Conservation (phyloP, 2,329 filamentous ascomycete species). For the Clarireedia homoeocarpa region DNA sequence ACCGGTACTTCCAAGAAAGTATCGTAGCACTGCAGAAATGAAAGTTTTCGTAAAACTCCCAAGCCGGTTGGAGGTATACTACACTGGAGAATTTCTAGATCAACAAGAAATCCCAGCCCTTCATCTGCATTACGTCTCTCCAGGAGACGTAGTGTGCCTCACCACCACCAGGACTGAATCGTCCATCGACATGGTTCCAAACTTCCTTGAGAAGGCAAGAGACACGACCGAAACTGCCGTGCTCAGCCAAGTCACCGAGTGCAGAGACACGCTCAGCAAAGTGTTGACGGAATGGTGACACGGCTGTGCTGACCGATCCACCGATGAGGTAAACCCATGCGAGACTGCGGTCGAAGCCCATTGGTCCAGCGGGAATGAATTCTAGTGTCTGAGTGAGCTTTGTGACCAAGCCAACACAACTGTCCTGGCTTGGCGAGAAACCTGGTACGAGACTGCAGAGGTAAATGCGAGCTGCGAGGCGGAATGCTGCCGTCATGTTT, state of each 20-base stretch:
- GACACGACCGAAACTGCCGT: conserved; percentile 82
- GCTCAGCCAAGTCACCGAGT: conserved; percentile 68
- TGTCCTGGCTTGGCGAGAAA: conserved; percentile 66
- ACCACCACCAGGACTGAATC: conserved; percentile 30
- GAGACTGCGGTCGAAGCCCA: conserved; percentile 82
- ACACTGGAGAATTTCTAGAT: conserved; percentile 47
- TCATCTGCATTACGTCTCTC: conserved; percentile 87
- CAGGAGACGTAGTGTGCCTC: conserved; percentile 72
- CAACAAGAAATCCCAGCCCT: conserved; percentile 87
- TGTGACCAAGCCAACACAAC: conserved; percentile 68
- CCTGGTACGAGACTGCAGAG: conserved; percentile 92
- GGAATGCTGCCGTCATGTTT: conserved; percentile 88
- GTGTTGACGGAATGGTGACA: conserved; percentile 68
- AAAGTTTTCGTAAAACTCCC: conserved; percentile 13
- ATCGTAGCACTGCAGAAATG: conserved; percentile 6
- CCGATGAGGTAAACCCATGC: conserved; percentile 90
- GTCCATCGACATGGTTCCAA: conserved; percentile 65
- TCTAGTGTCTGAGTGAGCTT: conserved; percentile 71
- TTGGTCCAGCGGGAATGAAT: conserved; percentile 71
- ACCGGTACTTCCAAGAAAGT: background rate
- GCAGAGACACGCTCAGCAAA: conserved; percentile 67
- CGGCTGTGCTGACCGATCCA: conserved; percentile 66
- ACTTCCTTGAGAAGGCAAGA: conserved; percentile 71
- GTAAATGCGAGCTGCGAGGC: conserved; percentile 87
- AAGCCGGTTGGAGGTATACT: conserved; percentile 17